Conservation (phyloP, 2,329 filamentous ascomycete species). For the Claviceps maximensis region DNA sequence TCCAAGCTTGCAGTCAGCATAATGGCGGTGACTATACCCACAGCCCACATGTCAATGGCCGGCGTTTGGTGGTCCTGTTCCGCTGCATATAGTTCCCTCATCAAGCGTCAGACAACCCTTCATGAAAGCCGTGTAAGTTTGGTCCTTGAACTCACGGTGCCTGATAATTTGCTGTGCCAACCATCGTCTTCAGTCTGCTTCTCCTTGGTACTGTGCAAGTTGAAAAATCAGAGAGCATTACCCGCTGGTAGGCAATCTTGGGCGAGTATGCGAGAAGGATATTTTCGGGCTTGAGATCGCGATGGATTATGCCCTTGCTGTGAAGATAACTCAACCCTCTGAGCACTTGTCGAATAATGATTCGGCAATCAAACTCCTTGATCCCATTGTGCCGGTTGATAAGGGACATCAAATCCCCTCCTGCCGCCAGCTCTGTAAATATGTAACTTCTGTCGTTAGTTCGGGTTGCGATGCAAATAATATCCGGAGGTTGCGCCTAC, state of each 20-base stretch:
- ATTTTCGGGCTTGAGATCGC: constrained; percentile 42
- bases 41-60: constrained; percentile 38
- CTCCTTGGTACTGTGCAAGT: constrained; percentile 29
- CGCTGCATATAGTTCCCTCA: constrained; percentile 25
- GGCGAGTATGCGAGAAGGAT: constrained; percentile 35
- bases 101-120: constrained; percentile 3
- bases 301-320: constrained; percentile 34
- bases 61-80: constrained; percentile 16
- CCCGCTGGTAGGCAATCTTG: constrained; percentile 26
- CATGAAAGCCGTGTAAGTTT: background rate
- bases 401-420: constrained; percentile 41
- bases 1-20: constrained; percentile 16
- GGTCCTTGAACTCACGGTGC: constrained; percentile 30
- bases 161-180: constrained; percentile 34
- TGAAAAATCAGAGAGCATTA: constrained; percentile 41
- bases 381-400: constrained; percentile 20
- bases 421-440: constrained; percentile 43
- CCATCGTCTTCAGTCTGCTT: constrained; percentile 28
- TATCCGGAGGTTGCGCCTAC: constrained; percentile 18
- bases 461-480: background rate
- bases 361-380: constrained; percentile 27
- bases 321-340: constrained; percentile 35
- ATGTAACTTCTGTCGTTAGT: constrained; percentile 28
- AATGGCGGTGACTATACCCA: constrained; percentile 32
- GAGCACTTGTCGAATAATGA: constrained; percentile 35